Evolutionary conservation across 2,329 filamentous ascomycete species (phyloP), one percentile per base, ranked within the genome.

Genomic region (Aphanoascus verrucosus): DNA sequence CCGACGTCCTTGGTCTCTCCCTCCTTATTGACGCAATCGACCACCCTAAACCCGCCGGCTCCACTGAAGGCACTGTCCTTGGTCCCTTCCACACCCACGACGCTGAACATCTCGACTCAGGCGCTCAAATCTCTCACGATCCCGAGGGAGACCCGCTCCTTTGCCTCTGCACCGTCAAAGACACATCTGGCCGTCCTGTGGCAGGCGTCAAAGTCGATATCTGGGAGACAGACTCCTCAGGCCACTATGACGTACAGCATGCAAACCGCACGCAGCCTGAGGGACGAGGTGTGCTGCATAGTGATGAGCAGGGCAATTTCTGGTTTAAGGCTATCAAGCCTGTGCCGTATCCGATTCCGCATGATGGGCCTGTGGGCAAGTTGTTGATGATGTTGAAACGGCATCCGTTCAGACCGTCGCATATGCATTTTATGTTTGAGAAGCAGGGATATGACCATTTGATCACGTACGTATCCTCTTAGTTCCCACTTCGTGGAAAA

Each of bases 351-450:
- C 84, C 86, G 0, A 93, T 94, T 62, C 87, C 88, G 1, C 77
- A 87, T 61, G 88, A 94, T 68, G 87, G 86, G 7, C 88, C 89
- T 0, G 88, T 94, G 0, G 89, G 87, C 0, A 80, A 82, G 68
- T 65, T 93, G 60, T 69, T 93, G 61, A 71, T 73, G 64, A 67
- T 72, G 62, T 65, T 93, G 61, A 76, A 78, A n/a, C 74, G 88
- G n/a, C 88, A 93, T 70, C 81, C 82, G 53, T 90, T 82, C 72
- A 72, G 88, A 50, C 88, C 87, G 1, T 80, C 82, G 17, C 87
- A 93, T 67, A 79, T 91, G 75, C 87, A 93, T 68, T 93, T 93
- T 63, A 93, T 94, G 86, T 89, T 94, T 70, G 81, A 84, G 65
- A 89, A 88, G 73, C 68, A 76, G 34, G 85, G 86, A 0, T 89